Evolutionary conservation across 768 basidiomycete genomes (phyloP).

Genomic region (Chalciporus chontae): DNA sequence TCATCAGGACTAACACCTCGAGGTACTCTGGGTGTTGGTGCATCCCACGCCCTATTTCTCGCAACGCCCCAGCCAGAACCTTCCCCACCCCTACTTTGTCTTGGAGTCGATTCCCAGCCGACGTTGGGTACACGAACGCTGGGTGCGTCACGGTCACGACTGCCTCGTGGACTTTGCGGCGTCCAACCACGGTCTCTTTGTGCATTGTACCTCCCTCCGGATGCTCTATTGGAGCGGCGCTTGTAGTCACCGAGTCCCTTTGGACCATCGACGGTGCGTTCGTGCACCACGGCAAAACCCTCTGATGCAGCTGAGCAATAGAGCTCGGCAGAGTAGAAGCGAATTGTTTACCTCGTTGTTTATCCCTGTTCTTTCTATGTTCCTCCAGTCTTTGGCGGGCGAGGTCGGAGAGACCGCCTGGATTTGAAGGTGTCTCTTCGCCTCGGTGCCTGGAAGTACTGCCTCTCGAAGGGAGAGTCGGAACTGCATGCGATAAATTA

Average conservation of each 20-base stretch:
- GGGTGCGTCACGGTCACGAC: constrained; percentile 51
- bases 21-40: constrained; percentile 70
- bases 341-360: constrained; percentile 51
- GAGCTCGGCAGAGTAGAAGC: not conserved
- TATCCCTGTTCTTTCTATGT: constrained; percentile 64
- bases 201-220: constrained; percentile 33
- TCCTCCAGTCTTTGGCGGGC: constrained; percentile 76
- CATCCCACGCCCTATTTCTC: constrained; percentile 66
- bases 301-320: constrained; percentile 38
- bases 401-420: constrained; percentile 79
- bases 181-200: constrained; percentile 55
- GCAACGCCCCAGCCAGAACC: constrained; percentile 61
- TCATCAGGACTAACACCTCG: constrained; percentile 71
- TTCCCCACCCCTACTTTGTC: constrained; percentile 50
- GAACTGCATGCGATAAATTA: constrained; percentile 49
- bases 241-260: constrained; percentile 92
- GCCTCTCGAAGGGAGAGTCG: constrained; percentile 60
- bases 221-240: constrained; percentile 65
- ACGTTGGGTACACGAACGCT: constrained; percentile 90
- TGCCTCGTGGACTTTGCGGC: constrained; percentile 53
- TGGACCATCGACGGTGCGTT: constrained; percentile 53
- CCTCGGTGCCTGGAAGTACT: constrained; percentile 69
- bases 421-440: constrained; percentile 91
- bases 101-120: constrained; percentile 93
- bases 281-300: constrained; percentile 64